Conservation (phyloP, 768 basidiomycete species). For the Rickenella mellea region DNA sequence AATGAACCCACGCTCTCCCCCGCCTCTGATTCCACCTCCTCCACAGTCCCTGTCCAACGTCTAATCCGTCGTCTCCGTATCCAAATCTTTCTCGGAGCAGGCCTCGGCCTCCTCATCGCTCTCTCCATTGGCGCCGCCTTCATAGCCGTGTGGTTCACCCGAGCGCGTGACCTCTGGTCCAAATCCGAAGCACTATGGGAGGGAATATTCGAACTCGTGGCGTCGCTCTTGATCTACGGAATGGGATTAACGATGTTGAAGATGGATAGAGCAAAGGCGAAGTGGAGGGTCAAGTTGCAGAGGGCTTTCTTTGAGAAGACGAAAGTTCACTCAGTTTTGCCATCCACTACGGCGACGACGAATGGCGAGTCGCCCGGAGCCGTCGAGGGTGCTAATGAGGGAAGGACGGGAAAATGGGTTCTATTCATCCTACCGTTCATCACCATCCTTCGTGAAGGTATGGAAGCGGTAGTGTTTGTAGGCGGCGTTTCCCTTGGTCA, state of each 20-base stretch:
- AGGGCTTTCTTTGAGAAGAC: conserved; percentile 55
- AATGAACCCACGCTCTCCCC: no score
- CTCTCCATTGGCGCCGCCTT: conserved; percentile 84
- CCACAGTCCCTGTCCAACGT: conserved; percentile 8
- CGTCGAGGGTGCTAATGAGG: background rate
- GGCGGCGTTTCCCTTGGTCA: conserved; percentile 86
- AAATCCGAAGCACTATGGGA: conserved; percentile 90
- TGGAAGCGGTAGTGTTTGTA: conserved; percentile 91
- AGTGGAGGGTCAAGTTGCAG: conserved; percentile 87
- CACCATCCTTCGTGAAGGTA: conserved; percentile 88
- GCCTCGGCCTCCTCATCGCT: conserved; percentile 67
- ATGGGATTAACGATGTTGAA: conserved; percentile 95
- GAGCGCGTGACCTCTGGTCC: conserved; percentile 75
- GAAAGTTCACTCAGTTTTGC: conserved; percentile 34
- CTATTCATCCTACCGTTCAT: conserved; percentile 86
- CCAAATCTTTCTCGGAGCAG: conserved; percentile 73
- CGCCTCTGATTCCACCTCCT: no score
- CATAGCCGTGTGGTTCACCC: conserved; percentile 92
- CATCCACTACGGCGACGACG: no score
- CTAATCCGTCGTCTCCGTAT: conserved; percentile 61
- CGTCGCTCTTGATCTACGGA: conserved; percentile 75
- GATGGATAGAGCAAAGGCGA: conserved; percentile 88
- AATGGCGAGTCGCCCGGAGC: no score
- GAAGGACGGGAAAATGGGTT: conserved; percentile 64
- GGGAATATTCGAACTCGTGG: conserved; percentile 72